Evolutionary conservation across 257 asterid genomes (phyloP), one percentile per base, ranked within the genome.

Genomic region (Forsythia viridissima): DNA sequence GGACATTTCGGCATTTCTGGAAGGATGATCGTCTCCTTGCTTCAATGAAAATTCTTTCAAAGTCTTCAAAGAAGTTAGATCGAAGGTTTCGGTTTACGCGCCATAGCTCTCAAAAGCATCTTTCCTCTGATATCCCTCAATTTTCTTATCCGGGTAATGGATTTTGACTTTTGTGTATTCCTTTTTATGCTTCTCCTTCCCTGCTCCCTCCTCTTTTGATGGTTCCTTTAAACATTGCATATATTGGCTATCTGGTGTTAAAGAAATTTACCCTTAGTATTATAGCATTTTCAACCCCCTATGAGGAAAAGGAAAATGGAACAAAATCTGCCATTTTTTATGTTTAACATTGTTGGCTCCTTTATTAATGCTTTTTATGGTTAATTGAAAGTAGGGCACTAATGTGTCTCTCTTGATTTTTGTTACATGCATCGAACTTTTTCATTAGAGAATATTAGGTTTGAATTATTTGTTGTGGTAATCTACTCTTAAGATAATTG

Each of bases 61-160:
- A 88, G 90, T 85, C 94, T 84, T 97, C 94, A 81, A 92, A 90
- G 87, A 93, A 88, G 84, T 80, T 87, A 76, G 99, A 93, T 79
- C 77, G 65, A 30, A 86, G 93, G 65, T 41, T 72, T 85, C 97
- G 87, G 20, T 38, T 81, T 36, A 88, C 82, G 66, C 83, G 77
- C 38, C 69, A 48, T 37, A 77, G 81, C 70, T 74, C 80, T 72
- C 92, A 86, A 73, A 93, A 86, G 87, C 89, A 85, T 57, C 98
- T 94, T 57, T 77, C 90, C 21, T 86, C 92, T 59, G 82, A 80
- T 70, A 97, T 96, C 75, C 82, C 90, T 77, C 89, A 89, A 63
- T 78, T 74, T 75, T 78, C 87, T 18, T 82, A 80, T 74, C 59
- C 82, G 80, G 97, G 98, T 93, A 85, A 83, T 92, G 75, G 67